phyloP scores from a whole-genome alignment of 1,284 basidiomycete species.

The Ceratobasidium sp. region DNA sequence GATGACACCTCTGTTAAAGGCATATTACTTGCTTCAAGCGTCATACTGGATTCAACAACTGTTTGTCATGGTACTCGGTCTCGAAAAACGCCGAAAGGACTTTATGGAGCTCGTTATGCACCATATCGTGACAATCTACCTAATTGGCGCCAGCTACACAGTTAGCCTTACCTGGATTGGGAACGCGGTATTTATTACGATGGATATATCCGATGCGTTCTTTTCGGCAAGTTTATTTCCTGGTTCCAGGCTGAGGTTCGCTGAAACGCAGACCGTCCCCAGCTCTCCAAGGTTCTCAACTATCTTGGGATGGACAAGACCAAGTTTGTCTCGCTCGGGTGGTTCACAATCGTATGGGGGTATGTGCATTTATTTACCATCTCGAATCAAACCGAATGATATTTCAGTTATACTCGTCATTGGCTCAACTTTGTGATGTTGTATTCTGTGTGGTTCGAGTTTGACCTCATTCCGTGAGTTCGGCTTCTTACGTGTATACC shows the following conservation, averaged over 20 bases:
- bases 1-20: conserved; percentile 85
- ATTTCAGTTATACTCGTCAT: conserved; percentile 88
- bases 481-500: conserved; percentile 5
- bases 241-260: not conserved
- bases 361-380: conserved; percentile 54
- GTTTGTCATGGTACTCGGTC: conserved; percentile 79
- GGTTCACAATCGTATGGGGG: conserved; percentile 84
- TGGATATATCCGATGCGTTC: conserved; percentile 94
- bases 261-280: not conserved
- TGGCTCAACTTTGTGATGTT: conserved; percentile 89
- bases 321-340: conserved; percentile 69
- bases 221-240: conserved; percentile 67
- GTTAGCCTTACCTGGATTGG: conserved; percentile 87
- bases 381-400: conserved; percentile 22
- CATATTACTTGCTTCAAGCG: conserved; percentile 89
- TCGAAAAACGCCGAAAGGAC: conserved; percentile 97
- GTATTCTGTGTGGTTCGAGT: conserved; percentile 85
- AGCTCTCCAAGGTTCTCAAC: conserved; percentile 87
- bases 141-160: conserved; percentile 91
- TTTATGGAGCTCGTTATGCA: conserved; percentile 84
- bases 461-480: conserved; percentile 79
- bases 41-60: conserved; percentile 97
- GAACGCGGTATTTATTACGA: conserved; percentile 86
- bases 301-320: conserved; percentile 75
- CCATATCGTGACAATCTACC: conserved; percentile 95